phyloP scores from a whole-genome alignment of 306 rosid species.

The Carpinus fangiana region DNA sequence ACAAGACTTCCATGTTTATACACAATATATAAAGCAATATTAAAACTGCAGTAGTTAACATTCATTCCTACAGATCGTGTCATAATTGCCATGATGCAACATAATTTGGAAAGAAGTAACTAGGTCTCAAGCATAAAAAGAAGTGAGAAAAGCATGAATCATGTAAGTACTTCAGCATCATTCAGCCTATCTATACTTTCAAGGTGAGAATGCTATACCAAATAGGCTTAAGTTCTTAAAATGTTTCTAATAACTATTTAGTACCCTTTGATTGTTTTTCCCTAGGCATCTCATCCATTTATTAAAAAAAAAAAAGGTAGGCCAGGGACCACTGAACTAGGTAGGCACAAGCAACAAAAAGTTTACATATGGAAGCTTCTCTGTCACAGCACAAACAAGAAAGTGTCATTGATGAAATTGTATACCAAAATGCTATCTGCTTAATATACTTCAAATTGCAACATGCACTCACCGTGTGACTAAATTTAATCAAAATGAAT shows the following conservation, averaged over 20 bases:
- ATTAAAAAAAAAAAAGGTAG: not conserved
- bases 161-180: not conserved
- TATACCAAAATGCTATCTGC: not conserved
- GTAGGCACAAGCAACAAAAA: not conserved
- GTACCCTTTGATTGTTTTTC: not conserved
- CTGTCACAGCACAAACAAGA: not conserved
- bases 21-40: not conserved
- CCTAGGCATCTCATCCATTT: not conserved
- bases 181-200: not conserved
- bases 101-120: not conserved
- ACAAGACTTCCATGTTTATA: not conserved
- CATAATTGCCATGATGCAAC: not conserved
- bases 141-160: not conserved
- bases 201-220: not conserved
- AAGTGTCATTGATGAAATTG: not conserved
- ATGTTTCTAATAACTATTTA: not conserved
- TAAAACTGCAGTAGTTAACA: not conserved
- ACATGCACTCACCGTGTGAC: not conserved
- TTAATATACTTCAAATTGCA: not conserved
- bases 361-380: not conserved
- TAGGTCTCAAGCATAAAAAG: not conserved
- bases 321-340: not conserved
- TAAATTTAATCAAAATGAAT: constrained; percentile 5
- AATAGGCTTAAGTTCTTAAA: not conserved
- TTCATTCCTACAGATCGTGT: not conserved